Base-by-base conservation (phyloP, 345 rosid species). In the Dipteronia sinensis region DNA sequence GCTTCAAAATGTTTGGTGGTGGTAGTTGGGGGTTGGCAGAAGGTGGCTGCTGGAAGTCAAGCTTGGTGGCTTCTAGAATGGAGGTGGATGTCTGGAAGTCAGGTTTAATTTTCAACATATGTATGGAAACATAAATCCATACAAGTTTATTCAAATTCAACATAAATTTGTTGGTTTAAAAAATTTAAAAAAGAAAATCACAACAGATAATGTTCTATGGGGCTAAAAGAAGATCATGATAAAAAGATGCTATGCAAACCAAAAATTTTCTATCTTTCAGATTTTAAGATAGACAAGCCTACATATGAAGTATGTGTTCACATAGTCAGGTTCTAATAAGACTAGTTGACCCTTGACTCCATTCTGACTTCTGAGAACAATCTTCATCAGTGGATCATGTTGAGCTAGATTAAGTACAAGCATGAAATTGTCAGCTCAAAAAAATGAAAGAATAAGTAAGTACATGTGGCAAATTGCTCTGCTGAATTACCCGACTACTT, bases 401-500 rank as follows among this genome's bases (percentile, higher is more conserved):
- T 34, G 31, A 62, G 56, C 65, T 40, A 49, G 56, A 69, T 55
- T 13, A 70, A 75, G 53, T 53, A 70, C 67, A 38, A 65, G 23
- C 74, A 58, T 46, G 53, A 17, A 13, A 68, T 15, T 20, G 8
- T 10, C 40, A 31, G 19, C 56, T 22, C 31, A 40, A 51, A 75
- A 75, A 64, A 9, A 6, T 59, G 27, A 10, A 13, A 31, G 38
- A 77, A 31, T 47, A 68, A 76, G 59, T 29, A 44, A 29, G 46
- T 27, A 63, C 72, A n/a, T 10, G 46, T 13, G n/a, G 12, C 2
- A 42, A 55, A 62, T 67, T 74, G 68, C 38, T 46, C 42, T 71
- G 76, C 64, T 40, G 80, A 68, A 82, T 87, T 86, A 88, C 96
- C 92, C 85, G 19, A 78, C 65, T 20, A 79, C 69, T 76, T 87